Conservation (phyloP, 225 moss, liverwort and hornwort species). For the Bryoerythrophyllum caledonicum region DNA sequence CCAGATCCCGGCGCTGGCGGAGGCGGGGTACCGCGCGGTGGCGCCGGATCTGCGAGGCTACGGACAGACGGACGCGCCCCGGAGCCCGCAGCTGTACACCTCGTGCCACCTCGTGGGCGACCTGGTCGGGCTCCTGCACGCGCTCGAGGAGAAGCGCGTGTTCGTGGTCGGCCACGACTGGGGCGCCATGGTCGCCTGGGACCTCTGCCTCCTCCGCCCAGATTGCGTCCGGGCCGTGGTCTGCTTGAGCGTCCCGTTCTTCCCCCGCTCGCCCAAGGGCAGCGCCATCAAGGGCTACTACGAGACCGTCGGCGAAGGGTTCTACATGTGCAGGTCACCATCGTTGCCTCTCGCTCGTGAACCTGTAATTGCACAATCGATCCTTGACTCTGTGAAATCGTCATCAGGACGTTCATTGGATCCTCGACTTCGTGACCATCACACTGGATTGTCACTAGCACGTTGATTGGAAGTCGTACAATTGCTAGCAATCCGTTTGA, state of each 20-base stretch:
- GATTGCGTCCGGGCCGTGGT: conserved; percentile 67
- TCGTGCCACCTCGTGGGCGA: conserved; percentile 61
- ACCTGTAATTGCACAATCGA: neutral
- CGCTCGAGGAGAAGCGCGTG: conserved; percentile 58
- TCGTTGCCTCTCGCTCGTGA: neutral
- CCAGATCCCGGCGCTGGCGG: conserved; percentile 64
- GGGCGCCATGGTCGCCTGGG: conserved; percentile 66
- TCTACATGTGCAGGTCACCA: conserved; percentile 65
- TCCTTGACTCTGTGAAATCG: too few species aligned
- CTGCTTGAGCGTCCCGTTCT: conserved; percentile 55
- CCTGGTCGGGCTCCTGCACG: conserved; percentile 54
- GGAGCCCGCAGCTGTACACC: conserved; percentile 49
- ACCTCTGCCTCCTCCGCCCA: conserved; percentile 65
- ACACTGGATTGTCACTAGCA: neutral
- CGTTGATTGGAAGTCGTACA: neutral
- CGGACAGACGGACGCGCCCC: conserved; percentile 65
- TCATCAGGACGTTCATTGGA: too few species aligned
- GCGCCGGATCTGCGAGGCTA: conserved; percentile 77
- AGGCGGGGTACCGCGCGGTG: conserved; percentile 74
- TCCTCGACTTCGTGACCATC: neutral
- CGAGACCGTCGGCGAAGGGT: conserved; percentile 54
- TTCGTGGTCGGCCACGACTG: conserved; percentile 84
- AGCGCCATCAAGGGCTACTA: conserved; percentile 40
- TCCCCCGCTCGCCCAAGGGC: conserved; percentile 31
- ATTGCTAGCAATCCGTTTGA: neutral